Base-by-base conservation (phyloP, 768 basidiomycete species). In the Coprinopsis cinerea region DNA sequence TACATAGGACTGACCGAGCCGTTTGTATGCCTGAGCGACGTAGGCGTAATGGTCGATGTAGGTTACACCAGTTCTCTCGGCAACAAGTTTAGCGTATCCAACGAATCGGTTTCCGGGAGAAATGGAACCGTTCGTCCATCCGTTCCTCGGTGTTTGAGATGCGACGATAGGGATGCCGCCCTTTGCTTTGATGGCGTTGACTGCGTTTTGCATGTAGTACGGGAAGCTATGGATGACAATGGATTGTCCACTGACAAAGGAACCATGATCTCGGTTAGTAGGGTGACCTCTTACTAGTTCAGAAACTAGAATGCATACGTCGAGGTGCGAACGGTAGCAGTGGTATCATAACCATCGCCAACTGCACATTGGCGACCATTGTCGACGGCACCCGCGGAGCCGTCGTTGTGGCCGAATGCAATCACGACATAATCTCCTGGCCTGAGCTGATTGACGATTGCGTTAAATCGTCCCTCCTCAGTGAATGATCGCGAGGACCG, bases 381-480 rank as follows among this genome's bases (percentile, higher is more conserved):
- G 52, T 75, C 73, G 10, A 64, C 61, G 10, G 64, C 54, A 4
- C 63, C 62, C 17, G 67, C 59, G n/a, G 59, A 54, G 1, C 69
- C 70, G 52, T 76, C 75, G 53, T 77, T 78, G 54, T 77, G 76
- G 1, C 75, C 76, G 43, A 78, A 75, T 51, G 71, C 68, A 45
- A 75, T 71, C 48, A 76, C 57, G 17, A 72, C 73, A 58, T 67
- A 72, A 50, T 73, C 72, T 11, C 70, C 70, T 26, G 59, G 49
- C 49, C 69, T 66, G 5, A 62, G 70, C 2, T 64, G 66, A 56
- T 71, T 67, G 49, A 71, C 67, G 24, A 75, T 58, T 9, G 65
- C 67, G 15, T 64, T 65, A 57, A 78, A 76, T 6, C 71, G 64
- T 28, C 75, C 75, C 54, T 76, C 71, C 17, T 74, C 72, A 11